A percentile compares a stretch with the other conserved stretches of the same genome.
Evolutionary conservation across 179 eudicot genomes (phyloP).

Genomic region (Pouteria campechiana): DNA sequence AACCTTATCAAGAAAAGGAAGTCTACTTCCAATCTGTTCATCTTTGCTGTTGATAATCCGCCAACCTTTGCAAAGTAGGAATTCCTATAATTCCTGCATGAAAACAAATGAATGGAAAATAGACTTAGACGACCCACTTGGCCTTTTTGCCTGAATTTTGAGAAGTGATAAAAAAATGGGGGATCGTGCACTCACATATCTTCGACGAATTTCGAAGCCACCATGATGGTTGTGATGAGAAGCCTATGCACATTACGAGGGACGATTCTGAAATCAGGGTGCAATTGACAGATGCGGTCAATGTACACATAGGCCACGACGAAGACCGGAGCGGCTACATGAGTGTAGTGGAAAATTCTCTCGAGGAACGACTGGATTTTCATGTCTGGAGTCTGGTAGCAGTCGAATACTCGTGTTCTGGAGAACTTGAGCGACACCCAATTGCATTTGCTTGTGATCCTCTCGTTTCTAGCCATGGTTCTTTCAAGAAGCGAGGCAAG

Average conservation of each 20-base stretch:
- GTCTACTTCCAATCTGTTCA: slow-evolving; percentile 83
- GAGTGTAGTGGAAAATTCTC: slow-evolving; percentile 76
- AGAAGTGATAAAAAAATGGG: neutral
- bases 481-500: slow-evolving; percentile 82
- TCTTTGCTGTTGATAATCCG: slow-evolving; percentile 62
- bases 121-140: neutral
- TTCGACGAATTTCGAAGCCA: slow-evolving; percentile 89
- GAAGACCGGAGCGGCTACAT: slow-evolving; percentile 71
- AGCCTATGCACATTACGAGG: slow-evolving; percentile 80
- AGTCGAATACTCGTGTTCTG: slow-evolving; percentile 44
- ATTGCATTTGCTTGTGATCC: slow-evolving; percentile 30
- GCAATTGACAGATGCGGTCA: slow-evolving; percentile 59
- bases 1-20: slow-evolving; percentile 73
- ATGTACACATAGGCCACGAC: slow-evolving; percentile 90
- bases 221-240: slow-evolving; percentile 86
- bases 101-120: neutral
- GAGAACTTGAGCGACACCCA: slow-evolving; percentile 25
- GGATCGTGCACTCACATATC: slow-evolving; percentile 63
- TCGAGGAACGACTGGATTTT: slow-evolving; percentile 71
- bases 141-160: neutral
- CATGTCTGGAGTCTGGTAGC: slow-evolving; percentile 74
- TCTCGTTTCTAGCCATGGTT: slow-evolving; percentile 59
- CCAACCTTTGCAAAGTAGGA: slow-evolving; percentile 87
- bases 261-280: slow-evolving; percentile 53
- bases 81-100: slow-evolving; percentile 80